Base-by-base conservation (phyloP, 495 filamentous ascomycete genomes). In the Penicillium fimorum region DNA sequence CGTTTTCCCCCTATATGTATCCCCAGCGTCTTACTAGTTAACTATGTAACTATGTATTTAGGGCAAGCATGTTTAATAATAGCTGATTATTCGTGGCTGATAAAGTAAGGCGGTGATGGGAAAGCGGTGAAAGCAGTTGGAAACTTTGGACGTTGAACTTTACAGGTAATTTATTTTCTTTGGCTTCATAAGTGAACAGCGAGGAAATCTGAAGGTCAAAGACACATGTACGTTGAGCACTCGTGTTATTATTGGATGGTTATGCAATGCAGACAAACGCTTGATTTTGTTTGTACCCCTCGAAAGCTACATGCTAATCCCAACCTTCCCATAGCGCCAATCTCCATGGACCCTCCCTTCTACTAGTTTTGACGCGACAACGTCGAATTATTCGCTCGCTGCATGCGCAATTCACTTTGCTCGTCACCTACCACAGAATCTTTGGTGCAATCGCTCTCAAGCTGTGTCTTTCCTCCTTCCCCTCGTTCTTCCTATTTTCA, bases 291-390 rank as follows among this genome's bases (percentile, higher is more conserved):
- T 53, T 38, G 48, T 37, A 18, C 32, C 20, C 29, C 20, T 49
- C 47, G 32, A 37, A 25, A 9, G 24, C 11, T 32, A 38, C 25
- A 32, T 51, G 50, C 37, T 52, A 40, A 52, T 43, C 24, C 13
- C 33, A 24, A 41, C 13, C 32, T 37, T 37, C 17, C 4, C 11
- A 32, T 38, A 52, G 50, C 22, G 29, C 13, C 27, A 33, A 32
- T 40, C 37, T 49, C 52, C 57, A 46, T 55, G 52, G 42, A 47
- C 41, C 20, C 30, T 35, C 42, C 30, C 4, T 47, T 32, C 37
- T 43, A 30, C 27, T n/a, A 33, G 38, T 10, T 24, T 42, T 41
- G 50, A 43, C 50, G 50, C 50, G 50, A 27, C 25, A 42, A 52
- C 38, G 50, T 52, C 50, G 9, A 18, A 30, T 43, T 18, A 15